These are phyloP conservation scores for Phytophthora pisi DNA, from an alignment of 352 stramenopile genomes.

Conservation along the genomic window DNA sequence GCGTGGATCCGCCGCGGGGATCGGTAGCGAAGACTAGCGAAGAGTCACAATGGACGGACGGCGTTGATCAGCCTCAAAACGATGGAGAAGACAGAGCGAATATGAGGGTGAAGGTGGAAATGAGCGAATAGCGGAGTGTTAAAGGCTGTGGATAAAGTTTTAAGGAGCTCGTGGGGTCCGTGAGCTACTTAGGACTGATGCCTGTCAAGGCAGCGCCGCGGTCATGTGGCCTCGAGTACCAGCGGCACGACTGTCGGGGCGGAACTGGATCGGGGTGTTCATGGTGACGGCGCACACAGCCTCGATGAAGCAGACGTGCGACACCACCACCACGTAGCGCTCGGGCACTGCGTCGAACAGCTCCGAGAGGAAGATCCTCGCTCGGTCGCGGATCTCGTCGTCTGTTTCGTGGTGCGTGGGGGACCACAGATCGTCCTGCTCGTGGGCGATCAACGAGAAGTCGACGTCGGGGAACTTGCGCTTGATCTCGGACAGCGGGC, in stretches of 20 bases:
- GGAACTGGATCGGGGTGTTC: constrained; percentile 24
- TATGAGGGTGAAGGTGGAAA: neutral
- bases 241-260: constrained; percentile 36
- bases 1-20: constrained; percentile 2
- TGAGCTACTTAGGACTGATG: neutral
- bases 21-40: neutral
- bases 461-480: constrained; percentile 67
- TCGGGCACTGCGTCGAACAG: constrained; percentile 56
- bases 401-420: constrained; percentile 61
- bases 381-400: constrained; percentile 57
- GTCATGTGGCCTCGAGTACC: constrained; percentile 13
- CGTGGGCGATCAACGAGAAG: constrained; percentile 54
- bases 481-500: constrained; percentile 43
- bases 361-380: constrained; percentile 48
- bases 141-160: neutral
- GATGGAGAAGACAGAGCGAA: no score
- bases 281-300: constrained; percentile 57
- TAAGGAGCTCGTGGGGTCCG: neutral
- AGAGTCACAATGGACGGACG: constrained; percentile 28
- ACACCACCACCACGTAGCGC: constrained; percentile 62
- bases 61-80: neutral
- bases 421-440: constrained; percentile 62
- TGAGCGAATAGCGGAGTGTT: neutral
- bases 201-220: no score
- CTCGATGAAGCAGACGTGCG: constrained; percentile 72